phyloP scores from a whole-genome alignment of 257 asterid genomes.

The Anisodus acutangulus region DNA sequence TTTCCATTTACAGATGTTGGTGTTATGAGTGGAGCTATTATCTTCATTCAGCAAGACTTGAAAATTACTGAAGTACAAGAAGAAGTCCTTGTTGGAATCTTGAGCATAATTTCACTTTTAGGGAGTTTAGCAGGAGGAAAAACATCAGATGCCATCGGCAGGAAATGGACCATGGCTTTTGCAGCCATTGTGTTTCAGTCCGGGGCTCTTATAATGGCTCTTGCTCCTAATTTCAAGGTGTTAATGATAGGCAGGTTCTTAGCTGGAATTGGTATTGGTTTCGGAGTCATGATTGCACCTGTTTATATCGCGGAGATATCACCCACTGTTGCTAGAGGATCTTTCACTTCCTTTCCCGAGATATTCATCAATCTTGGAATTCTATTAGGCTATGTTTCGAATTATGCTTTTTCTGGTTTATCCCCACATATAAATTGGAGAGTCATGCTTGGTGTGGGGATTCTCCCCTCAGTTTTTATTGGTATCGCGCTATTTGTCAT shows the following conservation, averaged over 20 bases:
- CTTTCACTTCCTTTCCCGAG: conserved; percentile 68
- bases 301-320: conserved; percentile 74
- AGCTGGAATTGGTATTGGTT: conserved; percentile 71
- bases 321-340: conserved; percentile 55
- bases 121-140: conserved; percentile 69
- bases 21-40: conserved; percentile 79
- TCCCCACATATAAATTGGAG: conserved; percentile 65
- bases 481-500: conserved; percentile 52
- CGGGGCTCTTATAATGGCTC: conserved; percentile 63
- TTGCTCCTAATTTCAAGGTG: conserved; percentile 54
- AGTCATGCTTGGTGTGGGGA: conserved; percentile 72
- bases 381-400: conserved; percentile 68
- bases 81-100: conserved; percentile 63
- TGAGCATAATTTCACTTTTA: conserved; percentile 61
- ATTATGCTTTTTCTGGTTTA: conserved; percentile 63
- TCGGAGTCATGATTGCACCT: conserved; percentile 70
- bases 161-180: conserved; percentile 72
- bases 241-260: conserved; percentile 58
- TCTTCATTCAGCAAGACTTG: conserved; percentile 63
- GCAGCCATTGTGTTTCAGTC: conserved; percentile 62
- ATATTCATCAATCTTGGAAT: conserved; percentile 65
- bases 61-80: conserved; percentile 59
- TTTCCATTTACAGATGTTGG: conserved; percentile 60
- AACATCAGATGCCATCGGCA: conserved; percentile 69
- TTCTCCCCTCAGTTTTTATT: conserved; percentile 56